A percentile compares a stretch with the other conserved stretches of the same genome.
These are phyloP conservation scores for Miscanthus lutarioriparius DNA, from an alignment of 176 grass and related monocot genomes.

Conservation along the genomic window DNA sequence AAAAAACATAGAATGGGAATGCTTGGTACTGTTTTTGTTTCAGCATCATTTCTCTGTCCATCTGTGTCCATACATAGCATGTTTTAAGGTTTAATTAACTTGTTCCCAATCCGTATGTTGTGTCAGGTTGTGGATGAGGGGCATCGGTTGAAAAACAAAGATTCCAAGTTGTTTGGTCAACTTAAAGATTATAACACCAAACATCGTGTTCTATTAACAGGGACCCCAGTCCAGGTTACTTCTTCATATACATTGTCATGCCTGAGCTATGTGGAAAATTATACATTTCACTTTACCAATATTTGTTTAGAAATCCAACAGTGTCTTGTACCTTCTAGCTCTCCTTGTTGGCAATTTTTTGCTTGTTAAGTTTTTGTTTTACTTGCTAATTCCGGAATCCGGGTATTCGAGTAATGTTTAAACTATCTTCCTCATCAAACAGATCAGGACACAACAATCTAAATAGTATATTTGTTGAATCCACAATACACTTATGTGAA, in stretches of 20 bases:
- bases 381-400: conserved; percentile 7
- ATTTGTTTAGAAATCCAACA: neutral
- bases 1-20: conserved; percentile 93
- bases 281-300: conserved; percentile 9
- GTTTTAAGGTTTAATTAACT: conserved; percentile 21
- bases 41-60: conserved; percentile 11
- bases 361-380: neutral
- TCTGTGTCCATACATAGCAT: conserved; percentile 3
- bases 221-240: conserved; percentile 95
- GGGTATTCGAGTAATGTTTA: conserved; percentile 18
- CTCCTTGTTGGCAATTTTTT: neutral
- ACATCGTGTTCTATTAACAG: conserved; percentile 97
- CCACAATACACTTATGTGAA: conserved; percentile 1
- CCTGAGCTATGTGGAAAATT: neutral
- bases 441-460: conserved; percentile 14
- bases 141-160: conserved; percentile 98
- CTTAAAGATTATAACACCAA: conserved; percentile 94
- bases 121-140: conserved; percentile 97
- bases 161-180: conserved; percentile 92
- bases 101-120: conserved; percentile 15
- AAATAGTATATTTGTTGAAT: conserved; percentile 8
- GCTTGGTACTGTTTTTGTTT: conserved; percentile 70
- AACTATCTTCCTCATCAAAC: conserved; percentile 6
- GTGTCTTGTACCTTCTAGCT: conserved; percentile 4
- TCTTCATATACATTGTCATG: conserved; percentile 23